Percentiles rank a stretch among this genome's conserved stretches.
phyloP scores from a whole-genome alignment of 2,329 filamentous ascomycete genomes.

The Aspergillus proliferans region DNA sequence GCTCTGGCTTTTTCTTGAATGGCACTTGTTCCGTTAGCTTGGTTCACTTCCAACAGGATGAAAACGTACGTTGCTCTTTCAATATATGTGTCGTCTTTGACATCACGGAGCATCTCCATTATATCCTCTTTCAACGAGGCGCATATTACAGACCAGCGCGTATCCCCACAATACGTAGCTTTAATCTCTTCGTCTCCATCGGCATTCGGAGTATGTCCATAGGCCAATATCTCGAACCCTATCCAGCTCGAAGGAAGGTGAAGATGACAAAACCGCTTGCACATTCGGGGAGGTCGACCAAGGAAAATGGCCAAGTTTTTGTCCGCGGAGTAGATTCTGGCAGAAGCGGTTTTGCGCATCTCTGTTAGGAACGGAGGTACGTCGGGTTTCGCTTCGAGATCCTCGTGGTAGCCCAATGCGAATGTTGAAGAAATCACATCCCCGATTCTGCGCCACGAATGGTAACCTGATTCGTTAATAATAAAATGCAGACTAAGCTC shows the following conservation, averaged over 20 bases:
- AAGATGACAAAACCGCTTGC: constrained; percentile 35
- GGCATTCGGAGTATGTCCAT: constrained; percentile 11
- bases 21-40: constrained; percentile 12
- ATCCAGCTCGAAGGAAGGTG: too few relatives aligned
- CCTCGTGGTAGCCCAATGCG: constrained; percentile 43
- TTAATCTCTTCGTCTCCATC: neutral
- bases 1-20: constrained; percentile 17
- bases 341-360: constrained; percentile 36
- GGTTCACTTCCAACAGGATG: neutral
- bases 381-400: constrained; percentile 22
- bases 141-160: constrained; percentile 22
- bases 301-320: constrained; percentile 46
- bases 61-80: constrained; percentile 11
- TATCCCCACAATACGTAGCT: constrained; percentile 19
- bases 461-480: constrained; percentile 30
- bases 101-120: constrained; percentile 21
- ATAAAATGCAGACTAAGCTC: neutral
- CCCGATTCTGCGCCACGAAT: constrained; percentile 43
- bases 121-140: constrained; percentile 22
- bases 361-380: constrained; percentile 33
- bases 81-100: constrained; percentile 13
- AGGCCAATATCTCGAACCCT: constrained; percentile 7
- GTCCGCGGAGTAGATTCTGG: constrained; percentile 40
- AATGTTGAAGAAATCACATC: constrained; percentile 43
- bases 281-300: constrained; percentile 42